Evolutionary conservation across 2,329 filamentous ascomycete genomes (phyloP), one percentile per base, ranked within the genome.

Genomic region (Calonectria leucothoes): DNA sequence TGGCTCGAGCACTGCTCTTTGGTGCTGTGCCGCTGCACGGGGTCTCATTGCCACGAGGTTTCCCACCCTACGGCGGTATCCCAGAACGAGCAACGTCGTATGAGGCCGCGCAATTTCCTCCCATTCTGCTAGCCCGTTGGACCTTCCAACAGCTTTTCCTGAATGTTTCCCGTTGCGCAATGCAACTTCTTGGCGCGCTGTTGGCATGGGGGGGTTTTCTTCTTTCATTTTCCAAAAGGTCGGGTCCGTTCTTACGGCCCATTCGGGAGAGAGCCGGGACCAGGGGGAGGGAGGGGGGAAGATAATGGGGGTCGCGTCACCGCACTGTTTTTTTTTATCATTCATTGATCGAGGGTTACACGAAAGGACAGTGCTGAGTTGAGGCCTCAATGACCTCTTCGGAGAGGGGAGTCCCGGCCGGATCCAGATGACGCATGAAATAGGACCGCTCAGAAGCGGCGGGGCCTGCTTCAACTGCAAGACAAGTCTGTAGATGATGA

Each of bases 51-150:
- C 75, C 74, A 57, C 66, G 45, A 35, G 14, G 49, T 52, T 57
- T 55, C 68, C 71, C n/a, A n/a, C n/a, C 64, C 20, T 27, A 14
- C 17, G 15, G 33, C 25, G 31, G 39, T 14, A n/a, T 37, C 17
- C 35, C 14, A 48, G 37, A 20, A 12, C 4, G 49, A 20, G 17
- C 27, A 33, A 23, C 49, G 65, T 77, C 69, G 69, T 77, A 80
- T 76, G 74, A 79, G 74, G 68, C 76, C 77, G 70, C 70, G 73
- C 72, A 76, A 66, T 45, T 72, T 75, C 59, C 55, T 37, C 61
- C 68, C 59, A 48, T 48, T 63, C 66, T 73, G 42, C 59, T 27
- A 67, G 49, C 69, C 42, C 42, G 42, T 45, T 45, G 42, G 42
- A n/a, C 23, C 42, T 51, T 67, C 14, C 12, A 35, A 27, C 15